Base-by-base conservation (phyloP, 441 rosid genomes). In the Lepidium campestre region DNA sequence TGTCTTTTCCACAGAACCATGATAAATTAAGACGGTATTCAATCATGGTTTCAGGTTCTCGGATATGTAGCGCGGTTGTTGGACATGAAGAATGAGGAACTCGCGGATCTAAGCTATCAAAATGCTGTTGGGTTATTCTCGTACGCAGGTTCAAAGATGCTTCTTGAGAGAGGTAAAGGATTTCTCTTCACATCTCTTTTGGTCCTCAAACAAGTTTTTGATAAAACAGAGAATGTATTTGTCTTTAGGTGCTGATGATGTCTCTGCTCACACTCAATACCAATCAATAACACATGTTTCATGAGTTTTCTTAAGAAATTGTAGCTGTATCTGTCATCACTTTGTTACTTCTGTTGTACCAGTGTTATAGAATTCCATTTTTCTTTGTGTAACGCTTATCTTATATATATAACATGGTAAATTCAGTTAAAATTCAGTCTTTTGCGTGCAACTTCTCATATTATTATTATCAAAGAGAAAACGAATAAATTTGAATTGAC, bases 41-140 rank as follows among this genome's bases (percentile, higher is more conserved):
- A 29, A 25, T 6, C 19, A 19, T 7, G 62, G 57, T 25, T 19
- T 7, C 81, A 88, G 96, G 92, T 91, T 20, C 87, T 91, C 2
- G 63, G 41, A 19, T 82, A 87, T 57, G 90, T 89, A 34, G 85
- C 96, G 6, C 67, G 76, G 31, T 76, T 93, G 80, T 79, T 89
- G 9, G 93, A 86, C 47, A 73, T 81, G 79, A 46, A 77, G 41
- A 77, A 76, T 20, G 90, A 89, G 63, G 93, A 87, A 82, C 71
- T 93, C 34, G 97, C 88, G 0, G 83, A 86, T 17, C 70, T 72
- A 62, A 91, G 86, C 67, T 93, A 79, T 32, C 56, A 12, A 47
- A 93, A 93, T 40, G 83, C 93, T 0, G 55, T 85, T 19, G 80
- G 77, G 46, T 18, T 91, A 20, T 91, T 91, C 79, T 86, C 96